Base-by-base conservation (phyloP, 768 basidiomycete species). In the Pisolithus microcarpus region DNA sequence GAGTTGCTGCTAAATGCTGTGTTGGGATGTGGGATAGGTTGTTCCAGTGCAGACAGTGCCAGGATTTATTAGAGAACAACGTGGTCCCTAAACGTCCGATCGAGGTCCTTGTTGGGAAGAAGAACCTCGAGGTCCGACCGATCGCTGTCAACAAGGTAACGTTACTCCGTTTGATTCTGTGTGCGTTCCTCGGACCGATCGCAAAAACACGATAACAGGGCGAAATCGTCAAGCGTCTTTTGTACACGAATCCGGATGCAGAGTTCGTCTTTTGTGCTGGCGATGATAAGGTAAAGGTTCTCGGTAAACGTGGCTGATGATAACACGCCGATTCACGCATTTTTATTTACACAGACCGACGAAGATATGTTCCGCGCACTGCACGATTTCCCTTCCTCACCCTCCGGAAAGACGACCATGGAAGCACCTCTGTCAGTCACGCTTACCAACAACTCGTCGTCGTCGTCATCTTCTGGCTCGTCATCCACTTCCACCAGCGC, bases 331-430 rank as follows among this genome's bases (percentile, higher is more conserved):
- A 31, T 13, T n/a, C 47, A 9, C 21, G 21, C 21, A 23, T 23
- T 23, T 18, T 13, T 42, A 13, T 59, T 57, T 18, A n/a, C 49
- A 21, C 58, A 87, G 89, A 94, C 94, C 44, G 92, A 97, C 73
- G 95, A 99, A 72, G 95, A 99, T 73, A 99, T 99, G 95, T 97
- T 97, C 87, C 85, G 93, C 57, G 78, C 91, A 0, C 75, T 95
- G 1, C 76, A 81, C 21, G 73, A 85, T 55, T 87, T 87, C 71
- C 70, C 72, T 0, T 58, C 73, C 1, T 37, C 60, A 13, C 36
- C 44, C 0, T 65, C 60, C 26, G 73, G 57, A 43, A 73, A 71
- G 51, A 69, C 75, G 11, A 68, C 67, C 7, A 76, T 87, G 72
- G 73, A 81, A 59, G 76, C 70, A 49, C 87, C 80, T 19, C 70